phyloP scores from a whole-genome alignment of 768 basidiomycete genomes.

The Lactifluus hygrophoroides region DNA sequence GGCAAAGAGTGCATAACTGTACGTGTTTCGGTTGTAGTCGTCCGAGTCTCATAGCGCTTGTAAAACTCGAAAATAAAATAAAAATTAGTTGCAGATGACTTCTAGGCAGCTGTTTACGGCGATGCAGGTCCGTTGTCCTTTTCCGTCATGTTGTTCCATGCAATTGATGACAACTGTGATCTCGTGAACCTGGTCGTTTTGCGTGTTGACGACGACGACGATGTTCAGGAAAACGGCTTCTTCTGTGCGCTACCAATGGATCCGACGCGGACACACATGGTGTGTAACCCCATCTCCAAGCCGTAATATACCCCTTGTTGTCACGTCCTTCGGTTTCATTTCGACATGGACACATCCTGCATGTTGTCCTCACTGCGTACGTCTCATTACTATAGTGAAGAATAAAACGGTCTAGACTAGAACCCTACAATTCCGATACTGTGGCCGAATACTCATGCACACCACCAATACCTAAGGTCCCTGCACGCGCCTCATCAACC shows the following conservation, averaged over 20 bases:
- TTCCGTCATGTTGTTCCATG: background rate
- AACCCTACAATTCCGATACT: constrained; percentile 4
- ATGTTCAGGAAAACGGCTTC: constrained; percentile 36
- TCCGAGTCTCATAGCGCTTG: background rate
- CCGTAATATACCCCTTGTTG: background rate
- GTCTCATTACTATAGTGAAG: background rate
- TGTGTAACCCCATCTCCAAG: constrained; percentile 57
- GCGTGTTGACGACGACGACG: background rate
- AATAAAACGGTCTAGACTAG: background rate
- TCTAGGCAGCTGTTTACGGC: constrained; percentile 54
- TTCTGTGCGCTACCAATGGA: constrained; percentile 60
- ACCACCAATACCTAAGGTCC: constrained; percentile 39
- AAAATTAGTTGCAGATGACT: constrained; percentile 1
- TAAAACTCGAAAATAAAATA: background rate
- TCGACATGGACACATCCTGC: background rate
- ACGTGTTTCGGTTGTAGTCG: background rate
- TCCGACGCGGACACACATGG: constrained; percentile 55
- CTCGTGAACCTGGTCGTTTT: background rate
- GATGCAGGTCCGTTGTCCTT: constrained; percentile 49
- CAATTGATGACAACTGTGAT: background rate
- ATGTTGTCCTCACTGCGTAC: background rate
- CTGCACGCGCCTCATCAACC: constrained; percentile 52
- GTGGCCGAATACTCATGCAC: background rate
- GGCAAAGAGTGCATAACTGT: constrained; percentile 38
- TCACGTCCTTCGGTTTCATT: background rate